Evolutionary conservation across 2,329 filamentous ascomycete species (phyloP).

Genomic region (Ascochyta rabiei): DNA sequence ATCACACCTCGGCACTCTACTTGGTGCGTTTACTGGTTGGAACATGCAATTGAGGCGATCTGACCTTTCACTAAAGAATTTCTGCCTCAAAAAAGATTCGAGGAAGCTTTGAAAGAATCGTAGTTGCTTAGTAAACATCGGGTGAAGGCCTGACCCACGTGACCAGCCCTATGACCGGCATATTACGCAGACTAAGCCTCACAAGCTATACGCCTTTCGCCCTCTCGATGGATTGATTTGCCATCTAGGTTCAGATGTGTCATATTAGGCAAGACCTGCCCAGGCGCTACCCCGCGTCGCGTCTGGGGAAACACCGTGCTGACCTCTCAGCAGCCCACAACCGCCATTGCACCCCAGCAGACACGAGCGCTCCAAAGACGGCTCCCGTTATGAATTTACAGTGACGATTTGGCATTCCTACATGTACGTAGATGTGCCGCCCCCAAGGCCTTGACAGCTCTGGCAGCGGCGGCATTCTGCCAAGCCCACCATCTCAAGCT

Average conservation of each 20-base stretch:
- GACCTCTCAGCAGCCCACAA: background rate
- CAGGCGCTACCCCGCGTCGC: slow-evolving; percentile 2
- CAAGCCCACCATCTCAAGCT: background rate
- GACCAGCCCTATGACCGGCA: background rate
- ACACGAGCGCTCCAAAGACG: background rate
- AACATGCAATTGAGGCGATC: no score
- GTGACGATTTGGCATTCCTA: background rate
- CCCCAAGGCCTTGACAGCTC: background rate
- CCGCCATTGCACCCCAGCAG: background rate
- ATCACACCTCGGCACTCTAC: background rate
- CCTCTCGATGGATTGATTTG: background rate
- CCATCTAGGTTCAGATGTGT: background rate
- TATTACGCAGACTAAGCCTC: background rate
- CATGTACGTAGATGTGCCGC: background rate
- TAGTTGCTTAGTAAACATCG: background rate
- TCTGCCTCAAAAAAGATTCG: no score
- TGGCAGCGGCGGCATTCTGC: background rate
- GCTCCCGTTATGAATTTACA: background rate
- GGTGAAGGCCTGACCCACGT: background rate
- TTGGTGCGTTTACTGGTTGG: background rate
- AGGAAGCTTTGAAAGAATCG: background rate
- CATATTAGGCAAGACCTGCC: background rate
- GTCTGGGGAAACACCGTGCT: background rate
- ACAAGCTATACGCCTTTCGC: background rate
- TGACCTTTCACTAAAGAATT: no score